Evolutionary conservation across 2,329 filamentous ascomycete genomes (phyloP).

Genomic region (Rhynchosporium agropyri): DNA sequence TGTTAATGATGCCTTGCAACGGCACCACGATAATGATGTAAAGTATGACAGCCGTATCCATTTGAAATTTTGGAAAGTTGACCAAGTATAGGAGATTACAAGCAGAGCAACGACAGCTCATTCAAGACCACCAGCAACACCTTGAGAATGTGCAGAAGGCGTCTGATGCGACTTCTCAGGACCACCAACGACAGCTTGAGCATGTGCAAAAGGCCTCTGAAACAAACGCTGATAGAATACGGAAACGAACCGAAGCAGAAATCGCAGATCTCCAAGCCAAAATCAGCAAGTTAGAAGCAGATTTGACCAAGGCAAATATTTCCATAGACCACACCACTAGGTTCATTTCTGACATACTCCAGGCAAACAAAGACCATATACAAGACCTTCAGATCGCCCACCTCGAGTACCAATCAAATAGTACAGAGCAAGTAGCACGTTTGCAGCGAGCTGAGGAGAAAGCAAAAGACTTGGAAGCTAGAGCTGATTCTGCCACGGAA

Average conservation of each 20-base stretch:
- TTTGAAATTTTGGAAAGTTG: conserved; percentile 19
- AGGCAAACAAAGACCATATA: conserved; percentile 62
- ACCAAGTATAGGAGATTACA: conserved; percentile 38
- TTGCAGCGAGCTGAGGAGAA: conserved; percentile 47
- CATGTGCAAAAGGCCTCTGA: conserved; percentile 52
- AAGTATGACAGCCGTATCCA: conserved; percentile 45
- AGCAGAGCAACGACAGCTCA: conserved; percentile 41
- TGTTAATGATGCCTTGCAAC: conserved; percentile 70
- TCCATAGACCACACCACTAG: too few relatives aligned
- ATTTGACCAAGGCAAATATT: conserved; percentile 58
- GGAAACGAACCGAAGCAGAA: conserved; percentile 59
- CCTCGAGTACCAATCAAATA: conserved; percentile 52
- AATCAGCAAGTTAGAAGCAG: conserved; percentile 63
- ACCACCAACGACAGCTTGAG: conserved; percentile 49
- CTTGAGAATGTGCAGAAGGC: conserved; percentile 52
- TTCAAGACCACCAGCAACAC: conserved; percentile 46
- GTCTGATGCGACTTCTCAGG: conserved; percentile 43
- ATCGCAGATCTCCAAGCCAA: conserved; percentile 63
- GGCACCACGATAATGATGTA: conserved; percentile 68
- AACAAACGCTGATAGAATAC: conserved; percentile 52
- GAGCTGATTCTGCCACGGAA: conserved; percentile 41
- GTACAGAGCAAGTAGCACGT: conserved; percentile 36
- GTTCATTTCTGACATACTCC: conserved; percentile 30
- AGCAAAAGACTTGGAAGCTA: conserved; percentile 45
- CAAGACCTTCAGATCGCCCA: conserved; percentile 62